Conservation (phyloP, 2,329 filamentous ascomycete species). For the Stemphylium lycopersici region DNA sequence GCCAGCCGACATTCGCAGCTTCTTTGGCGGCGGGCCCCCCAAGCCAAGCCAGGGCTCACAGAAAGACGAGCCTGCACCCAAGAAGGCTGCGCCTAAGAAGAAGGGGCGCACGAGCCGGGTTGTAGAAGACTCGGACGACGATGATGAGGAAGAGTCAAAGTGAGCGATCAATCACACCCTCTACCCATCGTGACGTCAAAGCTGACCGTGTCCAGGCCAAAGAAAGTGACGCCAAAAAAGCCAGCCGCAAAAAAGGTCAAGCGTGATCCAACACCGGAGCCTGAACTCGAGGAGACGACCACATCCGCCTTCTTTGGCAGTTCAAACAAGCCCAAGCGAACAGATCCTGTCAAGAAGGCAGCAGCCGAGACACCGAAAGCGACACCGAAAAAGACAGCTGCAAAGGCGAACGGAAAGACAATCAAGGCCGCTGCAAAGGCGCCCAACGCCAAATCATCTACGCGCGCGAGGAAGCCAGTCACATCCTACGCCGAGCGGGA, state of each 20-base stretch:
- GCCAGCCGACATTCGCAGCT: constrained; percentile 86
- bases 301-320: constrained; percentile 68
- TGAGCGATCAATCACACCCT: constrained; percentile 14
- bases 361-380: constrained; percentile 37
- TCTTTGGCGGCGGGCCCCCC: constrained; percentile 81
- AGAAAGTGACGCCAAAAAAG: constrained; percentile 61
- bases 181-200: constrained; percentile 3
- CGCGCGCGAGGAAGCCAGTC: constrained; percentile 51
- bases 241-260: constrained; percentile 63
- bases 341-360: constrained; percentile 51
- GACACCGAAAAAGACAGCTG: constrained; percentile 45
- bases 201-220: constrained; percentile 42
- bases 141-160: constrained; percentile 55
- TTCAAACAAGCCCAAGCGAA: constrained; percentile 62
- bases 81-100: constrained; percentile 51
- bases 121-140: constrained; percentile 75
- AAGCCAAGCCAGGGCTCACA: constrained; percentile 52
- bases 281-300: constrained; percentile 63
- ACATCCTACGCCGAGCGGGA: constrained; percentile 62
- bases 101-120: constrained; percentile 47
- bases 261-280: constrained; percentile 55
- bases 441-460: constrained; percentile 45
- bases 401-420: constrained; percentile 39
- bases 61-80: constrained; percentile 40
- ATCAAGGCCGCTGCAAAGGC: constrained; percentile 44